Base-by-base conservation (phyloP, 768 basidiomycete species). In the Phylloporus sp. region DNA sequence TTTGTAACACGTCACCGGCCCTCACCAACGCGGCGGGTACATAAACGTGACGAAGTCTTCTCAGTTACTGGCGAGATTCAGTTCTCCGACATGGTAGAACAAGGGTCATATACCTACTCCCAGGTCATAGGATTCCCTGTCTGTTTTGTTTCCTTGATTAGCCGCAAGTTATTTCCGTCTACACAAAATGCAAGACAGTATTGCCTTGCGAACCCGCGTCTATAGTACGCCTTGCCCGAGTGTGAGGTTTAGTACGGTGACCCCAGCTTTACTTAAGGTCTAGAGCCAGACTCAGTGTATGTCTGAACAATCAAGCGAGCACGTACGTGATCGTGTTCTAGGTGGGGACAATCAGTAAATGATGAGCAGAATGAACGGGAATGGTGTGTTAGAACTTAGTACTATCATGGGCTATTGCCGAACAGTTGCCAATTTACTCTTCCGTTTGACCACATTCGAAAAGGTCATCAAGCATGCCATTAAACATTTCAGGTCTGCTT, bases 401-500 rank as follows among this genome's bases (percentile, higher is more conserved):
- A n/a, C n/a, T n/a, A n/a, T n/a, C n/a, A n/a, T n/a, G n/a, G n/a
- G n/a, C n/a, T n/a, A n/a, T n/a, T n/a, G n/a, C n/a, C n/a, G n/a
- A n/a, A n/a, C n/a, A n/a, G n/a, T n/a, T n/a, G n/a, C n/a, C n/a
- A n/a, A n/a, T n/a, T n/a, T n/a, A n/a, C n/a, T n/a, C n/a, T n/a
- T n/a, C n/a, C n/a, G n/a, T n/a, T n/a, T n/a, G n/a, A n/a, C n/a
- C n/a, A n/a, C n/a, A n/a, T n/a, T n/a, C n/a, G n/a, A n/a, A n/a
- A n/a, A n/a, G n/a, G n/a, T n/a, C n/a, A 18, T 3, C 15, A 15
- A 20, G 20, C 43, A 89, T 91, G 88, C 87, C 87, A 2, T 67
- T 89, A 60, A 91, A 91, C 66, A 62, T 90, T 39, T 79, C 88
- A 0, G 89, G 86, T 13, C 69, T 85, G 12, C 72, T 90, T 3